A percentile compares a stretch with the other conserved stretches of the same genome.
phyloP scores from a whole-genome alignment of 2,329 filamentous ascomycete species.

The Hawksworthiomyces lignivorus region DNA sequence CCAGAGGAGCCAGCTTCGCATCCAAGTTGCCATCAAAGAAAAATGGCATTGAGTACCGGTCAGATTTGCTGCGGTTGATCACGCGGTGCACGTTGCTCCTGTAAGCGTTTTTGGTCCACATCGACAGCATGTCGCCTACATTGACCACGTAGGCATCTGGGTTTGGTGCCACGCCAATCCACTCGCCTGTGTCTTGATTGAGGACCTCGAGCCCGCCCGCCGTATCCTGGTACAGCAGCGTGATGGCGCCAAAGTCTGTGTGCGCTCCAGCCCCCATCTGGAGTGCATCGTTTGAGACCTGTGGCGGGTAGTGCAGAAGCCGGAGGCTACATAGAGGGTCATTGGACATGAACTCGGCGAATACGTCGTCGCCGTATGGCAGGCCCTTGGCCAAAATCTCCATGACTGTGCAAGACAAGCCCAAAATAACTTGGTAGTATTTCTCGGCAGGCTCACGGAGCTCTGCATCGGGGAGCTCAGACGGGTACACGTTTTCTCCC shows the following conservation, averaged over 20 bases:
- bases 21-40: constrained; percentile 49
- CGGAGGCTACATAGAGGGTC: constrained; percentile 36
- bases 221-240: constrained; percentile 45
- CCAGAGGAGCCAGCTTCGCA: constrained; percentile 23
- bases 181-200: constrained; percentile 29
- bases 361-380: constrained; percentile 31
- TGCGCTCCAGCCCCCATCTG: constrained; percentile 37
- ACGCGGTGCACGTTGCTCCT: constrained; percentile 48
- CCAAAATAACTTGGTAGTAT: constrained; percentile 32
- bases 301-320: constrained; percentile 42
- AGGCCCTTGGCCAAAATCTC: constrained; percentile 34
- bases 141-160: constrained; percentile 43
- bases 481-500: constrained; percentile 30
- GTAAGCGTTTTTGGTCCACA: constrained; percentile 45
- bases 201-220: constrained; percentile 45
- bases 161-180: constrained; percentile 37
- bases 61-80: constrained; percentile 40
- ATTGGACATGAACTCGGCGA: constrained; percentile 32
- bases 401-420: constrained; percentile 32
- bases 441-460: constrained; percentile 32
- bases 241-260: constrained; percentile 48
- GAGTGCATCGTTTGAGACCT: constrained; percentile 30
- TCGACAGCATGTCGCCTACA: constrained; percentile 39
- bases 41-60: constrained; percentile 50
- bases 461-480: constrained; percentile 12